Percentiles rank a stretch among this genome's conserved stretches.
These are phyloP conservation scores for Quercus dentata DNA, from an alignment of 306 rosid species.

Conservation along the genomic window DNA sequence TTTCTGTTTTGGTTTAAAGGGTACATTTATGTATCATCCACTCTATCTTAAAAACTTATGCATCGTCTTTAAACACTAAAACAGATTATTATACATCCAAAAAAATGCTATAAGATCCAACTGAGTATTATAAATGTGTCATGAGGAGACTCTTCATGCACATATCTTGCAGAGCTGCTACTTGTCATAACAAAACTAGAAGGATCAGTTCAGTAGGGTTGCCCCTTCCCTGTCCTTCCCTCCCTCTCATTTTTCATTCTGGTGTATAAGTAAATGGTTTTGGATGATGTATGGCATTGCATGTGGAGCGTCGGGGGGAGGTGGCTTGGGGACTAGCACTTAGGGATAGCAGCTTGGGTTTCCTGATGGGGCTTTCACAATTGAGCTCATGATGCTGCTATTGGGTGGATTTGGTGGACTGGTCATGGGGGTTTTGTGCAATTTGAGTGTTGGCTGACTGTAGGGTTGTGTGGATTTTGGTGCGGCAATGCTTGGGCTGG, in stretches of 20 bases:
- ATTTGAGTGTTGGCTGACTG: too few species aligned
- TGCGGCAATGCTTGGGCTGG: too few species aligned
- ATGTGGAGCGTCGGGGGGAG: too few species aligned
- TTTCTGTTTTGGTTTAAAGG: background rate
- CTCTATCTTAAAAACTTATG: background rate
- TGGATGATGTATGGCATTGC: too few species aligned
- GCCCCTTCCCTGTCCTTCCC: background rate
- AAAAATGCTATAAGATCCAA: background rate
- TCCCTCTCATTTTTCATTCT: background rate
- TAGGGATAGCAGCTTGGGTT: too few species aligned
- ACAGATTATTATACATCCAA: background rate
- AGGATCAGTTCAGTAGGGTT: background rate
- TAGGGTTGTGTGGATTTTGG: too few species aligned
- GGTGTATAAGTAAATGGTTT: too few species aligned
- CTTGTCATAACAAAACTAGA: background rate
- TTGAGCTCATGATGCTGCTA: too few species aligned
- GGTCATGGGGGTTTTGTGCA: too few species aligned
- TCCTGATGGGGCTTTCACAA: too few species aligned
- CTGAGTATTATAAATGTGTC: slow-evolving; percentile 1
- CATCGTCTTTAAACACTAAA: slow-evolving; percentile 2
- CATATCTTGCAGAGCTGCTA: slow-evolving; percentile 1
- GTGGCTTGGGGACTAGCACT: too few species aligned
- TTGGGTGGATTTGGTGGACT: too few species aligned
- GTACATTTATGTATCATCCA: background rate
- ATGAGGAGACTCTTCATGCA: background rate